phyloP scores from a whole-genome alignment of 768 basidiomycete genomes.

The Suillus clintonianus region DNA sequence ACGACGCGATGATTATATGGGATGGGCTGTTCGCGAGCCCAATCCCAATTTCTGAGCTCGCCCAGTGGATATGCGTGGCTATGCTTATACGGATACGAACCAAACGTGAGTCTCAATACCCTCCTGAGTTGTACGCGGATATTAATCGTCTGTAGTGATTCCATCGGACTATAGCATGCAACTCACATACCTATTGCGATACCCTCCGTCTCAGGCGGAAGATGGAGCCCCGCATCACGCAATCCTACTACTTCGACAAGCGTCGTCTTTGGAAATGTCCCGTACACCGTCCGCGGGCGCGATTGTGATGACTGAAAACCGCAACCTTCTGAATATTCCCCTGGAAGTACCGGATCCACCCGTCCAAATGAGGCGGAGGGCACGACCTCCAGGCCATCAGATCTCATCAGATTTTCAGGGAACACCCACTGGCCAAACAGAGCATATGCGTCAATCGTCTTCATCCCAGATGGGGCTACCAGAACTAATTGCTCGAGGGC shows the following conservation, averaged over 20 bases:
- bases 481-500: conserved; percentile 70
- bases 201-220: conserved; percentile 54
- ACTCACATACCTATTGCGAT: conserved; percentile 82
- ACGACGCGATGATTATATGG: conserved; percentile 88
- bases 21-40: conserved; percentile 90
- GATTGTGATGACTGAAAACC: conserved; percentile 82
- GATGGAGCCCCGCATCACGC: conserved; percentile 54
- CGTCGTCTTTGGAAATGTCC: conserved; percentile 72
- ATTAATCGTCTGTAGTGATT: conserved; percentile 58
- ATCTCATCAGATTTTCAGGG: conserved; percentile 21
- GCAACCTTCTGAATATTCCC: conserved; percentile 72
- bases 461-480: conserved; percentile 57
- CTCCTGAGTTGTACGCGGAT: neutral
- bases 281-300: conserved; percentile 75
- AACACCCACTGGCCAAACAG: conserved; percentile 17
- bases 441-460: conserved; percentile 42
- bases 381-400: conserved; percentile 33
- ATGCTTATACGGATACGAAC: conserved; percentile 96
- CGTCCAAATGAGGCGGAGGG: conserved; percentile 37
- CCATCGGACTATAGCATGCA: conserved; percentile 85
- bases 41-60: conserved; percentile 70
- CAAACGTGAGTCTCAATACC: conserved; percentile 56
- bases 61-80: conserved; percentile 87
- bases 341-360: conserved; percentile 59
- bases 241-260: conserved; percentile 79